Base-by-base conservation (phyloP, 371 early-diverging fungal species). In the Rhizopus arrhizus region DNA sequence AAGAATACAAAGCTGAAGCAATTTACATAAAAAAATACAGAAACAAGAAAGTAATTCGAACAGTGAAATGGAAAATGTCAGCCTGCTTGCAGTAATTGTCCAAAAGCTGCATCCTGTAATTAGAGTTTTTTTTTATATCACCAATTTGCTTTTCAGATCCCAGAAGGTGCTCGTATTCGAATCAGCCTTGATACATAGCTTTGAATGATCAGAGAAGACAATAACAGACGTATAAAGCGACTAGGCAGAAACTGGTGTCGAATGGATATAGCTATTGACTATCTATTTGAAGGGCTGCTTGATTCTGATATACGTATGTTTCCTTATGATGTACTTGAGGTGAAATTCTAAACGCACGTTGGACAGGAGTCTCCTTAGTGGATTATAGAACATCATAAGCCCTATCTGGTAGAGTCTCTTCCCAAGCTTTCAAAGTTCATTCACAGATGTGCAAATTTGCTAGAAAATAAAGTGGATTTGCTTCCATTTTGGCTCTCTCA, bases 61-160 rank as follows among this genome's bases (percentile, higher is more conserved):
- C 81, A 80, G n/a, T 83, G 99, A 28, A 88, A 96, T 5, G 71
- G 81, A 31, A 96, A 99, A 62, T 90, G 98, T 13, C 95, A 92
- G 60, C 69, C 81, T 15, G 84, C 90, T 45, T 22, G 22, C 22
- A 22, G 87, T 96, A 4, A 61, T 82, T 13, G 77, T 87, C n/a
- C 93, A 91, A 65, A 77, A 85, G 6, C 82, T 99, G 53, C 82
- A 86, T 53, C 99, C 99, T 13, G 85, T 91, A 42, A 82, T 95
- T 70, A 91, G 99, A 22, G 22, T 22, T 55, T 95, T 98, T 2
- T 96, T 96, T 68, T 99, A 99, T 99, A 99, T 82, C 98, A 97
- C 73, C 90, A 99, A 74, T 98, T 96, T 32, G 99, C 99, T n/a
- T 99, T 99, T 85, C 99, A 99, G 74, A 75, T 99, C 31, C 99